phyloP scores from a whole-genome alignment of 306 rosid species.

The Abrus pulchellus region DNA sequence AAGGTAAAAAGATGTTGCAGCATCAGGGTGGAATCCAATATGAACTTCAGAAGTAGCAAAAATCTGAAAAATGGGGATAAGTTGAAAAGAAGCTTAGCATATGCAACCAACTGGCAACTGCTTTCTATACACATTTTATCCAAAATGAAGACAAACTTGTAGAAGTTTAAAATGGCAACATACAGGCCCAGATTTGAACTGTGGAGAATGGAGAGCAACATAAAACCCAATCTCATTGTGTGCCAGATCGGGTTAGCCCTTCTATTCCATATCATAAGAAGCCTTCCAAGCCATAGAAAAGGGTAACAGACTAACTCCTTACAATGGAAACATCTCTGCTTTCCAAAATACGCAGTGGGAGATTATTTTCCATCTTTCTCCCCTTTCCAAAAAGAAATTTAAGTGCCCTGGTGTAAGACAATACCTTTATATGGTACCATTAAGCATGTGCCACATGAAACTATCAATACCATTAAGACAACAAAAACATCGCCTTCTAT shows the following conservation, averaged over 20 bases:
- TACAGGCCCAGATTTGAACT: background rate
- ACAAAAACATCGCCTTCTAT: background rate
- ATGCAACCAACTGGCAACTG: background rate
- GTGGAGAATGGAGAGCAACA: too few relatives aligned
- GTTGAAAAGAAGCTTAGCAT: conserved; percentile 39
- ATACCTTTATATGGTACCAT: background rate
- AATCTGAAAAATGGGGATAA: conserved; percentile 60
- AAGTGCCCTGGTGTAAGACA: background rate
- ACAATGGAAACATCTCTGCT: too few relatives aligned
- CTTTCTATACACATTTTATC: conserved; percentile 23
- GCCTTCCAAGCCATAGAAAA: background rate
- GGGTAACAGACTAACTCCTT: background rate
- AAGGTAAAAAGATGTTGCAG: conserved; percentile 94
- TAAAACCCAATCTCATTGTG: too few relatives aligned
- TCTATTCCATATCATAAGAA: background rate
- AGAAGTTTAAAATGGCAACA: background rate
- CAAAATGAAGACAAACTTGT: conserved; percentile 38
- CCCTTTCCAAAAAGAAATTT: background rate
- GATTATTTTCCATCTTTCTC: background rate
- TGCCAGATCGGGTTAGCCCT: background rate
- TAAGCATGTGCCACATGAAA: background rate
- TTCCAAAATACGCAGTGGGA: background rate
- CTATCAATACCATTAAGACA: too few relatives aligned
- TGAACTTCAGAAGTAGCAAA: conserved; percentile 94
- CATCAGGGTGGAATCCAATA: conserved; percentile 98